Base-by-base conservation (phyloP, 2,329 filamentous ascomycete genomes). In the Aspergillus persii region DNA sequence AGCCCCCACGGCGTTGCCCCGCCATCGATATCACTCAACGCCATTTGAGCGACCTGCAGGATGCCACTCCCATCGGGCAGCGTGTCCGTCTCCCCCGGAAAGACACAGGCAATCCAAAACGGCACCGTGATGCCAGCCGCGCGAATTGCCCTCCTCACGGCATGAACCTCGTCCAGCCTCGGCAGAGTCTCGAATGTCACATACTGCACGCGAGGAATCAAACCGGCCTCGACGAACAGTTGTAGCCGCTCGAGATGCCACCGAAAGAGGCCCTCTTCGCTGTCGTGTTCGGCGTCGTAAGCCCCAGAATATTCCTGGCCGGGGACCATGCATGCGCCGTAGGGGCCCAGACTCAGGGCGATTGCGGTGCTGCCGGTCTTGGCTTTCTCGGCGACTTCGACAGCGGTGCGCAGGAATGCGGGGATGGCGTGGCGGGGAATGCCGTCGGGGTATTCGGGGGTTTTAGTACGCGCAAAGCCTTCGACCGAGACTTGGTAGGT, bases 171-270 rank as follows among this genome's bases (percentile, higher is more conserved):
- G 63, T 87, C 84, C 1, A 83, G 66, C n/a, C 85, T 76, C 3
- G 86, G 86, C 15, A 90, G 68, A 1, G 88, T 90, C 77, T 90
- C 88, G 56, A 89, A 84, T 0, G 87, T 86, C 47, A 89, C 71
- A 63, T 83, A 83, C 58, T 78, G 71, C 27, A 88, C 69, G 3
- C 80, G 73, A 12, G 58, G 55, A 29, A 53, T 41, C 47, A 59
- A 46, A n/a, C 69, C 66, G 27, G 72, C 66, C 1, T 70, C 67
- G 8, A 72, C 66, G 61, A 89, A 88, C 8, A 86, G 67, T 1
- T 63, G 60, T 59, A 89, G 61, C 1, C 87, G 78, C 48, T 83
- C 76, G 11, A 74, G 57, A 72, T 90, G 88, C 85, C 87, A 90
- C 8, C 69, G 66, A 9, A 74, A 73, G 50, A 90, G 73, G 5